A percentile compares a stretch with the other conserved stretches of the same genome.
phyloP scores from a whole-genome alignment of 2,329 filamentous ascomycete genomes.

The Claviceps digitariae region DNA sequence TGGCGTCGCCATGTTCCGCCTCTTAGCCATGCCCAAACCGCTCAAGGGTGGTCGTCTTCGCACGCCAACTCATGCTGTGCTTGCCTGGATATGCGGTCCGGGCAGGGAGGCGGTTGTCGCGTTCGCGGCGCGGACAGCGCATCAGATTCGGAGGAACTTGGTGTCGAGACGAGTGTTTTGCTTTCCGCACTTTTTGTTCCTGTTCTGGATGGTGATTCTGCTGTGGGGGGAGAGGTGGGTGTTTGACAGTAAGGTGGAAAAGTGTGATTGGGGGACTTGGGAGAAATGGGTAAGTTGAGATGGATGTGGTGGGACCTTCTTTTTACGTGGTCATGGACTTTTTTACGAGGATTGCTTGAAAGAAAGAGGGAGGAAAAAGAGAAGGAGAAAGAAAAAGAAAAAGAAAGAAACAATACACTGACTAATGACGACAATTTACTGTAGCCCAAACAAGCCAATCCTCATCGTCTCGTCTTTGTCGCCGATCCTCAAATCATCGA shows the following conservation, averaged over 20 bases:
- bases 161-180: slow-evolving; percentile 38
- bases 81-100: slow-evolving; percentile 27
- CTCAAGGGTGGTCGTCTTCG: slow-evolving; percentile 3
- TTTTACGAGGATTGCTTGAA: background rate
- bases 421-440: background rate
- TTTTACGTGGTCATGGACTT: background rate
- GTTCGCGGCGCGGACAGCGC: slow-evolving; percentile 15
- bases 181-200: slow-evolving; percentile 53
- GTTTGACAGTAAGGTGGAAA: slow-evolving; percentile 56
- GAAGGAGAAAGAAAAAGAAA: too few species aligned
- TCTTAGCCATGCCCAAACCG: slow-evolving; percentile 5
- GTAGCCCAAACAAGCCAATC: slow-evolving; percentile 63
- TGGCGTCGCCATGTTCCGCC: slow-evolving; percentile 17
- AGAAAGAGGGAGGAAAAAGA: too few species aligned
- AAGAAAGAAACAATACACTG: background rate
- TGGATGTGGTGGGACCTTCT: too few species aligned
- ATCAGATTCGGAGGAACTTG: slow-evolving; percentile 28
- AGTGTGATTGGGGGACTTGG: slow-evolving; percentile 77
- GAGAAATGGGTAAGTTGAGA: slow-evolving; percentile 68
- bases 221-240: slow-evolving; percentile 76
- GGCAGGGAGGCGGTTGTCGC: slow-evolving; percentile 23
- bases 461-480: slow-evolving; percentile 73
- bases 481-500: slow-evolving; percentile 89
- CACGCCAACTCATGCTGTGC: background rate
- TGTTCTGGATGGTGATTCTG: slow-evolving; percentile 63